These are phyloP conservation scores for Stagonosporopsis tanaceti DNA, from an alignment of 2,329 filamentous ascomycete species.

Conservation along the genomic window DNA sequence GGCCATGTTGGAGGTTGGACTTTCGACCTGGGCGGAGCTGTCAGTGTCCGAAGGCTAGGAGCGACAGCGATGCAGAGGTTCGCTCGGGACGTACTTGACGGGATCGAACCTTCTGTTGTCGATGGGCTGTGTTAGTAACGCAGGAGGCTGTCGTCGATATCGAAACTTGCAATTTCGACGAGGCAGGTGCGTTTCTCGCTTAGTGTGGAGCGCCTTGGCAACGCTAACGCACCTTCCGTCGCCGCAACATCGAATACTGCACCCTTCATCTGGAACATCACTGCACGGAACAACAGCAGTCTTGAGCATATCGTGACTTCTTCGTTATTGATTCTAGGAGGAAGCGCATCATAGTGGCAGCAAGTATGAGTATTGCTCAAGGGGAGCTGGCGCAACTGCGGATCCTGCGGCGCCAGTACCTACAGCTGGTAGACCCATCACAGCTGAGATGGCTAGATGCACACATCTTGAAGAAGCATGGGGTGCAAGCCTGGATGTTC, in stretches of 20 bases:
- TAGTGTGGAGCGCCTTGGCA: slow-evolving; percentile 14
- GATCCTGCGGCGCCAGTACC: slow-evolving; percentile 75
- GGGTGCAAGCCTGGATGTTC: slow-evolving; percentile 73
- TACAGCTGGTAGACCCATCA: slow-evolving; percentile 73
- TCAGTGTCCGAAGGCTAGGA: slow-evolving; percentile 25
- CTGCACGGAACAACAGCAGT: slow-evolving; percentile 1
- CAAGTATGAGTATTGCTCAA: slow-evolving; percentile 28
- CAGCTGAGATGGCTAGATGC: slow-evolving; percentile 70
- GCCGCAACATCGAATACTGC: slow-evolving; percentile 5
- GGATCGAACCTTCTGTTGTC: slow-evolving; percentile 47
- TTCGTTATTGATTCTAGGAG: not conserved
- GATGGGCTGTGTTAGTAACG: slow-evolving; percentile 34
- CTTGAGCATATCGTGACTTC: not conserved
- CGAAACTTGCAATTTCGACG: slow-evolving; percentile 6
- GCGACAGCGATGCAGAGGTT: slow-evolving; percentile 16
- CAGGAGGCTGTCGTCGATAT: slow-evolving; percentile 26
- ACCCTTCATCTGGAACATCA: slow-evolving; percentile 7
- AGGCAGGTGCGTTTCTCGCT: slow-evolving; percentile 21
- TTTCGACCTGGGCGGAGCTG: slow-evolving; percentile 40
- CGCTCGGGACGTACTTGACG: slow-evolving; percentile 41
- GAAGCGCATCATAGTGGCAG: not conserved
- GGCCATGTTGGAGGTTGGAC: slow-evolving; percentile 74
- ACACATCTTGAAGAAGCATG: slow-evolving; percentile 64
- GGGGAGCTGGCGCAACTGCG: slow-evolving; percentile 25
- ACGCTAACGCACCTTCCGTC: slow-evolving; percentile 10